phyloP scores from a whole-genome alignment of 768 basidiomycete genomes.

The Cyclocybe cylindracea region DNA sequence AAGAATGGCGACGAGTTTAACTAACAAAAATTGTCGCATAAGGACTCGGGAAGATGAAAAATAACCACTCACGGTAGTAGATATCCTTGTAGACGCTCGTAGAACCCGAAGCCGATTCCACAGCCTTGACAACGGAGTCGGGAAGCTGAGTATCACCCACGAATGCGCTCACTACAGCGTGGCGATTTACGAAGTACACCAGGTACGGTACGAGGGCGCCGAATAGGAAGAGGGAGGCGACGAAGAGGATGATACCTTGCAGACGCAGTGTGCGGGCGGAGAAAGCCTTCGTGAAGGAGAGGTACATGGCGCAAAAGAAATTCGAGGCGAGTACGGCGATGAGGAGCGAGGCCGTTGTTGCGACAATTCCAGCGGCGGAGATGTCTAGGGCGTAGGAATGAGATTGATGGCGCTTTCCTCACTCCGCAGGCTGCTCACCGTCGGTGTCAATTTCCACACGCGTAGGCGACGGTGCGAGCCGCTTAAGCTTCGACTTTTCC shows the following conservation, averaged over 20 bases:
- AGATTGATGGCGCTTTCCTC: background rate
- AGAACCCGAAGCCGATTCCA: conserved; percentile 36
- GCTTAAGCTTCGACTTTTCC: conserved; percentile 31
- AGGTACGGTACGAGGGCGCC: conserved; percentile 49
- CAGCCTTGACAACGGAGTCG: conserved; percentile 31
- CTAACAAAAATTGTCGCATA: conserved; percentile 26
- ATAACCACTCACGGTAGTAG: conserved; percentile 43
- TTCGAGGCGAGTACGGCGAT: conserved; percentile 21
- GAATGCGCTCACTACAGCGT: conserved; percentile 41
- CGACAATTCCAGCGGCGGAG: conserved; percentile 36
- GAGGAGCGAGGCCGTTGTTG: conserved; percentile 18
- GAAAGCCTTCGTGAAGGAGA: conserved; percentile 14
- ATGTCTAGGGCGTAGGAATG: conserved; percentile 31
- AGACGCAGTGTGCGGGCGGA: conserved; percentile 14
- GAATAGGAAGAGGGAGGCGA: conserved; percentile 32
- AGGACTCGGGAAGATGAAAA: conserved; percentile 3
- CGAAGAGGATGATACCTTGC: conserved; percentile 13
- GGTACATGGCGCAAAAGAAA: conserved; percentile 10
- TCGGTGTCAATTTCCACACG: conserved; percentile 37
- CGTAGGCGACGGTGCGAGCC: conserved; percentile 31
- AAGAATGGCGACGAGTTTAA: conserved; percentile 48
- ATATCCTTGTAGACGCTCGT: conserved; percentile 45
- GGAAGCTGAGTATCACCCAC: conserved; percentile 39
- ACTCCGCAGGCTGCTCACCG: conserved; percentile 22
- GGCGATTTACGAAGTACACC: conserved; percentile 43